Evolutionary conservation across 1,139 yeast species (phyloP), one percentile per base, ranked within the genome.

Genomic region (Kodamaea arcana): DNA sequence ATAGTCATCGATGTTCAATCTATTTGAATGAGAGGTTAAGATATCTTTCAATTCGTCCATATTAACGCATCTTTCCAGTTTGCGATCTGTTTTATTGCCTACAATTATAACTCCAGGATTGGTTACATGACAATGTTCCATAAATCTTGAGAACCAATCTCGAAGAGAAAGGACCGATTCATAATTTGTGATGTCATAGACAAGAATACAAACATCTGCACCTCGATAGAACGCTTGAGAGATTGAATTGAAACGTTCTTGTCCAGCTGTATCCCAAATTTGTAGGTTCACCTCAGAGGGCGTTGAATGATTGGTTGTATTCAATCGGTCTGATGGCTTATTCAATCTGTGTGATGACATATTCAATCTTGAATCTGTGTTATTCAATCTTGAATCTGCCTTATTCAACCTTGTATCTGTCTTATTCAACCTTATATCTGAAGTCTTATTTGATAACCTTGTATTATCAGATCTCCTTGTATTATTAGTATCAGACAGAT

Each of bases 191-290:
- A 75, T 61, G 50, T 78, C 83, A 50, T 75, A 78, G 17, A 76
- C 76, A 24, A 78, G 50, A 3, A 78, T 65, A 13, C 74, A 80
- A 10, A 77, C 75, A 47, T 78, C 83, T 0, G 82, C 68, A 6
- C 83, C 83, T 25, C 83, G 54, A 50, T 76, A 78, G 47, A 77
- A 78, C 3, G 82, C 77, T 47, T 70, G 73, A 4, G 78, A 69
- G 24, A 78, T 70, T 27, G 80, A 72, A 46, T 76, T 75, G 59
- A 77, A 78, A 34, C 83, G 55, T 48, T 78, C 83, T 51, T 78
- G 83, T 3, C 83, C 83, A 0, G 83, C 83, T 4, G 83, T 78
- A 47, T 78, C 83, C 83, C 83, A 78, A 3, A 78, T 66, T 50
- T 78, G 83, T 27, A 78, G 55, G 37, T 65, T 61, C 15, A 72